Evolutionary conservation across 305 asterid genomes (phyloP).

Genomic region (Solanum chacoense): DNA sequence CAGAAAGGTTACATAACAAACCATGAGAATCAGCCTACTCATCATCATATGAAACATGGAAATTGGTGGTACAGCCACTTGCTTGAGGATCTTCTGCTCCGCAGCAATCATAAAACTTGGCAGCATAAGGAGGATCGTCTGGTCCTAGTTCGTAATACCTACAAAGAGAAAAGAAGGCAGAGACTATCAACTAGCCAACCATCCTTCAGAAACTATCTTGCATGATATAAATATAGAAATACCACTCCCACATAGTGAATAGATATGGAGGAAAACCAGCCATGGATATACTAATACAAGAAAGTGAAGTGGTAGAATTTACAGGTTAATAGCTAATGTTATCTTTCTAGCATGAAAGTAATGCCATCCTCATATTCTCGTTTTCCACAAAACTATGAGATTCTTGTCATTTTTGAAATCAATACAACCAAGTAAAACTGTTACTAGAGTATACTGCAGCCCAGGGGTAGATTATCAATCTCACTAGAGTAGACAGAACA

Average conservation of each 20-base stretch:
- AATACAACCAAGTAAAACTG: neutral
- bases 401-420: neutral
- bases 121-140: conserved; percentile 85
- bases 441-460: neutral
- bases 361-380: neutral
- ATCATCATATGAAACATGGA: conserved; percentile 65
- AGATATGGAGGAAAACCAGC: neutral
- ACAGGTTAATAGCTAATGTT: neutral
- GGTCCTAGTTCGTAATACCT: conserved; percentile 87
- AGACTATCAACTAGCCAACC: neutral
- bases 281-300: neutral
- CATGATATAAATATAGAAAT: neutral
- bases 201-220: neutral
- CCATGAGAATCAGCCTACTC: neutral
- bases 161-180: neutral
- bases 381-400: neutral
- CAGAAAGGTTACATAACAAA: conserved; percentile 4
- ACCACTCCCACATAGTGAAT: neutral
- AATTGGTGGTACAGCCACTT: conserved; percentile 64
- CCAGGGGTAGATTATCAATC: neutral
- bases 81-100: conserved; percentile 76
- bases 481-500: neutral
- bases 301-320: neutral
- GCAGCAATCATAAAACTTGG: conserved; percentile 87
- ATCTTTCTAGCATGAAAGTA: neutral